These are phyloP conservation scores for Moesziomyces parantarcticus DNA, from an alignment of 1,284 basidiomycete species.

Conservation along the genomic window DNA sequence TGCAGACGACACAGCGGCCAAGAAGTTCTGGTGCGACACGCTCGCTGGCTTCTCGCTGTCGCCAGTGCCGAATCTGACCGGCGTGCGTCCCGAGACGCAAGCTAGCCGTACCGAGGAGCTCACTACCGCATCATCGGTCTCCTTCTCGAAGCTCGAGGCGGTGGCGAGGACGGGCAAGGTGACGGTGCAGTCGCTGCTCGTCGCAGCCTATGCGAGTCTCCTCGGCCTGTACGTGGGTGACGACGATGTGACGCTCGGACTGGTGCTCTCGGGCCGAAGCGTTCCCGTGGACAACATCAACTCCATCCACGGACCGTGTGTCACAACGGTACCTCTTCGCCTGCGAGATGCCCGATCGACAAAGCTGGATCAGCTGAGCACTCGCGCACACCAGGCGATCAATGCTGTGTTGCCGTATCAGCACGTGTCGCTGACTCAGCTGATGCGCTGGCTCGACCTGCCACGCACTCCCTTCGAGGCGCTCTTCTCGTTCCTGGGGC, in stretches of 20 bases:
- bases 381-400: slow-evolving; percentile 22
- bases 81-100: slow-evolving; percentile 32
- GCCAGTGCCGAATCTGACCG: slow-evolving; percentile 54
- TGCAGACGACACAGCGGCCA: slow-evolving; percentile 11
- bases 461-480: slow-evolving; percentile 51
- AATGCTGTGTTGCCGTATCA: slow-evolving; percentile 45
- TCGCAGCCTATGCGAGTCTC: slow-evolving; percentile 46
- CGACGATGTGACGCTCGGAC: slow-evolving; percentile 51
- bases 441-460: slow-evolving; percentile 48
- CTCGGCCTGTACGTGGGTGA: slow-evolving; percentile 55
- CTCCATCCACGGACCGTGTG: slow-evolving; percentile 59
- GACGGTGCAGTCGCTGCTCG: slow-evolving; percentile 53
- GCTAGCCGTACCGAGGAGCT: slow-evolving; percentile 22
- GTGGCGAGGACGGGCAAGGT: slow-evolving; percentile 34
- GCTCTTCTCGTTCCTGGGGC: slow-evolving; percentile 56
- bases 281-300: slow-evolving; percentile 37
- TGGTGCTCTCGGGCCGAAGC: slow-evolving; percentile 60
- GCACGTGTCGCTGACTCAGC: slow-evolving; percentile 54
- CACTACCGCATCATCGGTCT: slow-evolving; percentile 6
- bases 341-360: slow-evolving; percentile 9
- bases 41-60: slow-evolving; percentile 47
- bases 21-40: slow-evolving; percentile 45
- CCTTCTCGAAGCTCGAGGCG: slow-evolving; percentile 15
- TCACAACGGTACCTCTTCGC: slow-evolving; percentile 61
- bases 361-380: slow-evolving; percentile 7